Percentiles rank a stretch among this genome's conserved stretches.
Conservation (phyloP, 2,329 filamentous ascomycete species). For the Phoma sp. region DNA sequence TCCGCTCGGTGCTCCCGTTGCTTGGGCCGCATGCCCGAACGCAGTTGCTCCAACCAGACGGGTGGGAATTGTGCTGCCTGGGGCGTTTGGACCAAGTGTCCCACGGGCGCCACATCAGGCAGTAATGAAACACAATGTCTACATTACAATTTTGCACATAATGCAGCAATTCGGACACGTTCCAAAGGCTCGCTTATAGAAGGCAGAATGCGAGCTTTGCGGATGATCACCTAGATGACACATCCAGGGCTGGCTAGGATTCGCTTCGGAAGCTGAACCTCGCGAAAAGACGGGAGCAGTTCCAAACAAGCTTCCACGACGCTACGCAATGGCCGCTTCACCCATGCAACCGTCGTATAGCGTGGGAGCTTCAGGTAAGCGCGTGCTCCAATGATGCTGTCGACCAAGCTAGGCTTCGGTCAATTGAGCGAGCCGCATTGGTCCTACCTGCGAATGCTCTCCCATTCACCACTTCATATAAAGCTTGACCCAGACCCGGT, state of each 20-base stretch:
- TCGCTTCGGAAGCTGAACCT: constrained; percentile 15
- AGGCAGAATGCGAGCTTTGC: constrained; percentile 10
- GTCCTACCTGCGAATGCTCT: constrained; percentile 18
- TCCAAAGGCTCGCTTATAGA: background rate
- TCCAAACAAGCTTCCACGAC: constrained; percentile 25
- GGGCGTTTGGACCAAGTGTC: constrained; percentile 26
- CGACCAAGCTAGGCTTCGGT: constrained; percentile 17
- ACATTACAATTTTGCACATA: constrained; percentile 5
- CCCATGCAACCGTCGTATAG: constrained; percentile 33
- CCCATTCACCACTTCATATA: constrained; percentile 30
- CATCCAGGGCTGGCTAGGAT: background rate
- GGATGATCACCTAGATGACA: constrained; percentile 8
- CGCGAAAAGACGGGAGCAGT: constrained; percentile 29
- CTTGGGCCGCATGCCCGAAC: constrained; percentile 27
- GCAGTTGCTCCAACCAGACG: constrained; percentile 34
- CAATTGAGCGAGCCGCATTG: constrained; percentile 14
- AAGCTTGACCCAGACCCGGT: constrained; percentile 31
- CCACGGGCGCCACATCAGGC: constrained; percentile 13
- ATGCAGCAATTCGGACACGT: constrained; percentile 8
- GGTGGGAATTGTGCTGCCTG: constrained; percentile 43
- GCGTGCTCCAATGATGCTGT: constrained; percentile 36
- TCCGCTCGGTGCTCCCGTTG: constrained; percentile 26
- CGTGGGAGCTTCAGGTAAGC: constrained; percentile 29
- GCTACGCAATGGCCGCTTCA: constrained; percentile 25
- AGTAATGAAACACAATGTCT: constrained; percentile 20